Evolutionary conservation across 768 basidiomycete species (phyloP).

Genomic region (Mycena leptocephala): DNA sequence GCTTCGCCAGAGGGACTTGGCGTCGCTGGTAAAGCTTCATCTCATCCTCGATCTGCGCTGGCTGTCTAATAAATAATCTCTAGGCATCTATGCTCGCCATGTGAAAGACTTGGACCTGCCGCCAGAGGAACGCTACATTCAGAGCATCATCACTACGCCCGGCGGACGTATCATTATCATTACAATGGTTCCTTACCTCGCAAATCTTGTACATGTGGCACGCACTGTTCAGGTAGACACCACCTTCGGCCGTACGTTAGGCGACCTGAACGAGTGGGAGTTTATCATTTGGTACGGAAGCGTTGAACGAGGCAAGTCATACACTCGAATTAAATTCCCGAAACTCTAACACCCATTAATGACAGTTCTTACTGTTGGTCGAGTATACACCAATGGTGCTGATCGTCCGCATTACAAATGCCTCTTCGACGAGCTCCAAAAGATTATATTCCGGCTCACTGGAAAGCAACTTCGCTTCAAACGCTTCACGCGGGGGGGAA

Average conservation of each 20-base stretch:
- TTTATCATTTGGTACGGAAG: too few species aligned
- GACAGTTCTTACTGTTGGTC: slow-evolving; percentile 34
- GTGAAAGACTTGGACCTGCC: too few species aligned
- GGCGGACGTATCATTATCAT: too few species aligned
- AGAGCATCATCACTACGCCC: neutral
- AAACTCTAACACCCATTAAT: neutral
- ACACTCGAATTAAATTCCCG: neutral
- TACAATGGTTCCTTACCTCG: neutral
- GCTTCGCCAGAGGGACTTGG: neutral
- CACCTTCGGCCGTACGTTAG: too few species aligned
- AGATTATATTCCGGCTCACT: too few species aligned
- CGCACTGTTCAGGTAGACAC: slow-evolving; percentile 30
- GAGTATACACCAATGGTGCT: too few species aligned
- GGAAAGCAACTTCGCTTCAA: too few species aligned
- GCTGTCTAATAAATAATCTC: neutral
- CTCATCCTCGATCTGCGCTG: neutral
- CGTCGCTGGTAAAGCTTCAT: neutral
- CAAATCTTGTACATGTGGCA: neutral
- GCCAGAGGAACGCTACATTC: neutral
- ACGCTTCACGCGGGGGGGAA: too few species aligned
- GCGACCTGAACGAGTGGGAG: too few species aligned
- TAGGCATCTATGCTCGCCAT: neutral
- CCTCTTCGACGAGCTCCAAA: too few species aligned
- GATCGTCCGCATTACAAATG: too few species aligned
- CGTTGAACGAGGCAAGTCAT: slow-evolving; percentile 32